These are phyloP conservation scores for Aotearoamyces nothofagi DNA, from an alignment of 2,329 filamentous ascomycete species.

Conservation along the genomic window DNA sequence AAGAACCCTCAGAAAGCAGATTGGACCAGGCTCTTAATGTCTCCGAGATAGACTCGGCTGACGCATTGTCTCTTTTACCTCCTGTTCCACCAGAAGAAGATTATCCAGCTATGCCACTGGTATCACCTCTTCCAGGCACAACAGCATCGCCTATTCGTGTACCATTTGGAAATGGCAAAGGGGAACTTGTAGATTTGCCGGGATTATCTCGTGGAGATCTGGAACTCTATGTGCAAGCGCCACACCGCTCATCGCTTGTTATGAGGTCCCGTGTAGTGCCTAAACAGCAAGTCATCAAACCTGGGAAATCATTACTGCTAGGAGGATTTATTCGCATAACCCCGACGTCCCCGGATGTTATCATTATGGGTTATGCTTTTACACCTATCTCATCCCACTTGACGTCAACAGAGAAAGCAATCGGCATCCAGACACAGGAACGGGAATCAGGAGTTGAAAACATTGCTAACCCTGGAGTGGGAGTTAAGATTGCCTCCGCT, in stretches of 20 bases:
- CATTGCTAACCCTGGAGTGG: slow-evolving; percentile 44
- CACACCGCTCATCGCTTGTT: slow-evolving; percentile 51
- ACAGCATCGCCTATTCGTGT: slow-evolving; percentile 91
- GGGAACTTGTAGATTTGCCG: slow-evolving; percentile 86
- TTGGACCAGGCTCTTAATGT: slow-evolving; percentile 2
- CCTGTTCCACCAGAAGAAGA: slow-evolving; percentile 57
- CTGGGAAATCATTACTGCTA: slow-evolving; percentile 66
- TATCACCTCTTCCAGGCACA: slow-evolving; percentile 79
- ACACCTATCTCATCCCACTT: slow-evolving; percentile 63
- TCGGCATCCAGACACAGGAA: slow-evolving; percentile 51
- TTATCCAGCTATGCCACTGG: slow-evolving; percentile 73
- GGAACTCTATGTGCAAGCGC: slow-evolving; percentile 52
- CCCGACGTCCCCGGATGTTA: slow-evolving; percentile 44
- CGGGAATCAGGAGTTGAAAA: slow-evolving; percentile 43
- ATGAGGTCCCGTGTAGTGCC: slow-evolving; percentile 68
- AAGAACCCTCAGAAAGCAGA: slow-evolving; percentile 8
- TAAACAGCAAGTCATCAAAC: slow-evolving; percentile 56
- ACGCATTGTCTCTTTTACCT: slow-evolving; percentile 43
- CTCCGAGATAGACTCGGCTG: slow-evolving; percentile 2
- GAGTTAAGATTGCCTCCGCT: slow-evolving; percentile 47
- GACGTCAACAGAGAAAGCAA: slow-evolving; percentile 67
- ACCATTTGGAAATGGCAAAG: slow-evolving; percentile 71
- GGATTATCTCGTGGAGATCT: slow-evolving; percentile 65
- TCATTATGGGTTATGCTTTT: slow-evolving; percentile 76
- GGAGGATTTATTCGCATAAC: slow-evolving; percentile 83